Conservation (phyloP, 2,329 filamentous ascomycete genomes). For the Colletotrichum zoysiae region DNA sequence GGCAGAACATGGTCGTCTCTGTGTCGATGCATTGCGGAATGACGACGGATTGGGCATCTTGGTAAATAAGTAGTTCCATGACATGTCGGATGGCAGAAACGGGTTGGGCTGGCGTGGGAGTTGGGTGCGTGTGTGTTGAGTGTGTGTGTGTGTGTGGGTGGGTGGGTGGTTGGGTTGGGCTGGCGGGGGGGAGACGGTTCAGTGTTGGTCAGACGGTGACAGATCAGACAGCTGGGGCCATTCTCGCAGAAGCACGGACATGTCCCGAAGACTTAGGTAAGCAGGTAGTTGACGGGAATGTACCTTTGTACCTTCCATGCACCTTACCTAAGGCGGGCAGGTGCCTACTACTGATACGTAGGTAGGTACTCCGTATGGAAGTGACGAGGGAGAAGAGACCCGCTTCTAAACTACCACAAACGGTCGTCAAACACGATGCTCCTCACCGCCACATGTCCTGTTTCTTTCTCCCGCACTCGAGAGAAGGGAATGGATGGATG, state of each 20-base stretch:
- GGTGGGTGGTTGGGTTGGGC: constrained; percentile 18
- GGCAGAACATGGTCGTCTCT: not conserved
- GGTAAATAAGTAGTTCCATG: not conserved
- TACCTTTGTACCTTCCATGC: not conserved
- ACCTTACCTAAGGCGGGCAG: too few relatives aligned
- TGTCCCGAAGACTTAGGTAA: constrained; percentile 21
- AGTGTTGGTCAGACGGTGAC: constrained; percentile 28
- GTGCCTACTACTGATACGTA: too few relatives aligned
- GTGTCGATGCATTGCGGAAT: not conserved
- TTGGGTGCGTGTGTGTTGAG: too few relatives aligned
- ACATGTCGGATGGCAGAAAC: constrained; percentile 3
- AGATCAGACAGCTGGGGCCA: constrained; percentile 19
- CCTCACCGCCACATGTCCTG: constrained; percentile 32
- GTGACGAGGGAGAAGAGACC: not conserved
- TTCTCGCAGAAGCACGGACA: constrained; percentile 12
- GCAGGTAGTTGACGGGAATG: not conserved
- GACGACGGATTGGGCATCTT: constrained; percentile 28
- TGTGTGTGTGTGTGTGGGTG: too few relatives aligned
- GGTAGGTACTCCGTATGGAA: too few relatives aligned
- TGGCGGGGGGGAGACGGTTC: constrained; percentile 11
- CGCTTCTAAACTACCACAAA: constrained; percentile 25
- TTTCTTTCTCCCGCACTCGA: constrained; percentile 2
- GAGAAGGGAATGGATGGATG: not conserved
- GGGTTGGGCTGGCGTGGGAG: constrained; percentile 25
- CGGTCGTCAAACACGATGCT: constrained; percentile 33